Evolutionary conservation across 768 basidiomycete species (phyloP), one percentile per base, ranked within the genome.

Genomic region (Suillus subluteus): DNA sequence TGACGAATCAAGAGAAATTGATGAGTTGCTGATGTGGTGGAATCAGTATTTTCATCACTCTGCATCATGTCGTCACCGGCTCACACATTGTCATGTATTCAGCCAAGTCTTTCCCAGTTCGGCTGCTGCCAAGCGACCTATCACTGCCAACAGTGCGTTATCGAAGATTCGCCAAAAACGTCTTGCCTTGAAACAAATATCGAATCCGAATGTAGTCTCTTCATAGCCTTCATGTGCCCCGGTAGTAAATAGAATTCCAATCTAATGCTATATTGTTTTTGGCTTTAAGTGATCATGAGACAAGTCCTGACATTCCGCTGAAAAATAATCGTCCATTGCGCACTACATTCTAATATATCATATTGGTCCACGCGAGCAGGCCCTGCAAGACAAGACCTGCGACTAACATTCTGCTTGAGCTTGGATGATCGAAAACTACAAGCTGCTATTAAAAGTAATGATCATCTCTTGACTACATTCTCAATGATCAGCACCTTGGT

Each of bases 21-120:
- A 68, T 21, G 50, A 67, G 11, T 65, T 72, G 7, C 30, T 71
- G 35, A 37, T 37, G 4, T 72, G 72, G 71, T 73, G 73, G 69
- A 71, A 72, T 59, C 32, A 46, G 69, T 73, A 62, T 13, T 6
- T 6, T 43, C 30, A 30, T 56, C 23, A 18, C 37, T 37, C 15
- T 40, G 1, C 13, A 40, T 18, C 0, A 8, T 44, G n/a, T n/a
- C n/a, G 46, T 43, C 16, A 15, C 41, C 16, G 6, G 41, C 15
- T 43, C 41, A 16, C 1, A 16, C 16, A 56, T 32, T 16, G 23
- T 4, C 2, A 30, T 37, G 8, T 52, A 13, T 7, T 1, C 62
- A 67, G 66, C 4, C 66, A 67, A 37, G 44, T 67, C 5, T 67
- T 67, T 44, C 65, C 59, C 6, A 37, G 40, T 32, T 66, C 48